Conservation (phyloP, 192 early-diverging fungal genomes). For the Coemansia sp. region DNA sequence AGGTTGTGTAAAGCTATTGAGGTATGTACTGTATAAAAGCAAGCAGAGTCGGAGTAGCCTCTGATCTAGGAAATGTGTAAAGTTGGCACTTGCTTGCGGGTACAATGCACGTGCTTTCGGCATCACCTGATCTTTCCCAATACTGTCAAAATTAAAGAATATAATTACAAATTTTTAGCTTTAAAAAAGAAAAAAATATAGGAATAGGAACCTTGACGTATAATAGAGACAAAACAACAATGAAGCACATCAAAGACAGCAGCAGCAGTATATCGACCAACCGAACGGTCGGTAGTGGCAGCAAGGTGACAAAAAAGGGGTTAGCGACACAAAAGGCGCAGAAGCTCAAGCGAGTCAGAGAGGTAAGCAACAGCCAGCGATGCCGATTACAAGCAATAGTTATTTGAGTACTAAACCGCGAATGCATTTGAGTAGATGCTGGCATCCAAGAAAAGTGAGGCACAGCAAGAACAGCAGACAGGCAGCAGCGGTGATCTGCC, state of each 20-base stretch:
- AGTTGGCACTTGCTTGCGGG: not conserved
- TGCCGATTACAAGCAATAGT: not conserved
- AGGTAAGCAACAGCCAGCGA: constrained; percentile 11
- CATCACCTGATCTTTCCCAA: not conserved
- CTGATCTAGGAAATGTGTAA: not conserved
- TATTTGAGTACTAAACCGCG: not conserved
- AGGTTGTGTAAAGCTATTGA: too few relatives aligned
- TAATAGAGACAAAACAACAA: not conserved
- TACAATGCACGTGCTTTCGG: not conserved
- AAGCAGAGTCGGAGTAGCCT: too few relatives aligned
- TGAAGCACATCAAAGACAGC: not conserved
- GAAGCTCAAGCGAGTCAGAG: constrained; percentile 34
- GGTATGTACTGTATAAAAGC: too few relatives aligned
- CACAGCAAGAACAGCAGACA: not conserved
- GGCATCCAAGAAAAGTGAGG: not conserved
- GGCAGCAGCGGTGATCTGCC: not conserved
- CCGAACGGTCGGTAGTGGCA: not conserved
- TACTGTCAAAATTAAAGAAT: not conserved
- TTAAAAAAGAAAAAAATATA: not conserved
- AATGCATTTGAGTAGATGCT: constrained; percentile 4
- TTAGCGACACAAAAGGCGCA: not conserved
- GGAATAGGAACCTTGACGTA: not conserved
- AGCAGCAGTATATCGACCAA: not conserved
- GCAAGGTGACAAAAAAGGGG: constrained; percentile 8
- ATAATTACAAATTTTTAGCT: not conserved